A percentile compares a stretch with the other conserved stretches of the same genome.
These are phyloP conservation scores for Meyerozyma sp. DNA, from an alignment of 1,139 yeast species.

Conservation along the genomic window DNA sequence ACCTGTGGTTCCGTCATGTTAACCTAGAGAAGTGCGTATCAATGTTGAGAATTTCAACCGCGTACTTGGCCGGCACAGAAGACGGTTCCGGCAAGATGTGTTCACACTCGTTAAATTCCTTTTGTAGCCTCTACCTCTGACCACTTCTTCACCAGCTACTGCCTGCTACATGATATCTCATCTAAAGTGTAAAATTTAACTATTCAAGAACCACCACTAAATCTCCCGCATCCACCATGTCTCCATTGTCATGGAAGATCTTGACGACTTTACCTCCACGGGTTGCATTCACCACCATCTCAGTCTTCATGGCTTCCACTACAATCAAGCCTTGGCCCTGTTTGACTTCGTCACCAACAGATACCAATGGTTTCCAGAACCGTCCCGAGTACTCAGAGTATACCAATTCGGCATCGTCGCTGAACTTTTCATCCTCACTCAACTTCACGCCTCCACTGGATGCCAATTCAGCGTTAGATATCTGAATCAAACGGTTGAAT, in stretches of 20 bases:
- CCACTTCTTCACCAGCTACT: no score
- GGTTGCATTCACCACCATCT: slow-evolving; percentile 80
- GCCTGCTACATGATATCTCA: not conserved
- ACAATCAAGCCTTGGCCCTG: slow-evolving; percentile 79
- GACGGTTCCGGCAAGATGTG: no score
- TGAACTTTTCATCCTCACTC: slow-evolving; percentile 47
- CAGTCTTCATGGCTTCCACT: slow-evolving; percentile 98
- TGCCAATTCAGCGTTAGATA: slow-evolving; percentile 73
- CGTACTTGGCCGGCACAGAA: not conserved
- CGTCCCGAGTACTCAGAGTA: slow-evolving; percentile 94
- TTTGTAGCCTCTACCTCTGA: no score
- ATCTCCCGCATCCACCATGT: slow-evolving; percentile 95
- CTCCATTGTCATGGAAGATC: slow-evolving; percentile 79
- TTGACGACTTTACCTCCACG: slow-evolving; percentile 71
- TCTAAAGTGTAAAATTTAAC: not conserved
- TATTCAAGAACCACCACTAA: slow-evolving; percentile 70
- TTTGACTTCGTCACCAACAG: slow-evolving; percentile 71
- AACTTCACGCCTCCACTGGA: slow-evolving; percentile 35
- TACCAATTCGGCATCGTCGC: slow-evolving; percentile 74
- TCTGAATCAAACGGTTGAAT: slow-evolving; percentile 75
- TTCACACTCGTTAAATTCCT: no score
- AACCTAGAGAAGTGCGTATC: not conserved
- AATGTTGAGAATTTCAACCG: not conserved
- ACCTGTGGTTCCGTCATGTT: not conserved
- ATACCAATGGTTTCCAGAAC: slow-evolving; percentile 89